Evolutionary conservation across 75 land plant species (phyloP).

Genomic region (Larix kaempferi): DNA sequence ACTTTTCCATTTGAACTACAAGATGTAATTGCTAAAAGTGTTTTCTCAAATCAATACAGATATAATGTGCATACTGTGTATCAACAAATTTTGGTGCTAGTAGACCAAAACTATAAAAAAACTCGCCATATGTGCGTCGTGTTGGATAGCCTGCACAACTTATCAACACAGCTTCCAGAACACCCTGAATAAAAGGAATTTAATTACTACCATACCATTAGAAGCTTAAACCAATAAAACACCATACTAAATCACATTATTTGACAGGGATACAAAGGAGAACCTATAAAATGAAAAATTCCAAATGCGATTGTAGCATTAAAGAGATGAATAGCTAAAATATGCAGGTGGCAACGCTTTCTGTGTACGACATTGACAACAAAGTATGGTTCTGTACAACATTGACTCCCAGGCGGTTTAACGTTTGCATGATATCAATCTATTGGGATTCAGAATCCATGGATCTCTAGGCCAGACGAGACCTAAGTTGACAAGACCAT

Average conservation of each 20-base stretch:
- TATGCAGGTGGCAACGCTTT: too few relatives aligned
- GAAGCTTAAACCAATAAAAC: background rate
- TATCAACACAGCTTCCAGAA: conserved; percentile 84
- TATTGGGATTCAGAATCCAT: too few relatives aligned
- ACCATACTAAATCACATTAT: background rate
- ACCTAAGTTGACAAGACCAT: too few relatives aligned
- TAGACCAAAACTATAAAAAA: conserved; percentile 76
- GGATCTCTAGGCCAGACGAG: too few relatives aligned
- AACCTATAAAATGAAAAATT: background rate
- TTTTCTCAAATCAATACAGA: background rate
- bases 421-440: too few relatives aligned
- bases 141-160: conserved; percentile 92
- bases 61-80: conserved; percentile 37
- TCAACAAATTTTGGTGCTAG: conserved; percentile 52
- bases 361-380: too few relatives aligned
- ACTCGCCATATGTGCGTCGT: conserved; percentile 63
- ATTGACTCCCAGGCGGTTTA: too few relatives aligned
- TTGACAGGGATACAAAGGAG: background rate
- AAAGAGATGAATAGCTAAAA: too few relatives aligned
- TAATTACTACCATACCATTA: background rate
- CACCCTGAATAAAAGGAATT: conserved; percentile 46
- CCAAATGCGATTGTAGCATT: too few relatives aligned
- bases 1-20: background rate
- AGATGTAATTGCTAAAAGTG: background rate
- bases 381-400: too few relatives aligned